These are phyloP conservation scores for Vicia villosa DNA, from an alignment of 306 rosid species.

Conservation along the genomic window DNA sequence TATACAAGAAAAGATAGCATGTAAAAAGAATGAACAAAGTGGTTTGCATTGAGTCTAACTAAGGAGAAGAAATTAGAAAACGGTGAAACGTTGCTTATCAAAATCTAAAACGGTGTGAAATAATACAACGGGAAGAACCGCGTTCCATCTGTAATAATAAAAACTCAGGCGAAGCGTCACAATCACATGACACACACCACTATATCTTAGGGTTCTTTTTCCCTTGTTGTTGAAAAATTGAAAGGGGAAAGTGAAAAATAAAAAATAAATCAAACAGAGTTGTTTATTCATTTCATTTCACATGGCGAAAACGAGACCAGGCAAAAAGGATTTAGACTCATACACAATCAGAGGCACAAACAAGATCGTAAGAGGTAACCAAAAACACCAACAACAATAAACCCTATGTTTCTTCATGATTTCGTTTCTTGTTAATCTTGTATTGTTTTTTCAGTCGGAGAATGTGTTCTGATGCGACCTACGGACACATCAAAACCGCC, in stretches of 20 bases:
- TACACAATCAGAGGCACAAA: conserved; percentile 84
- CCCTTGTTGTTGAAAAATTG: not conserved
- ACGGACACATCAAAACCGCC: conserved; percentile 74
- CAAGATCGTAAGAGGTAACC: conserved; percentile 81
- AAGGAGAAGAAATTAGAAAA: no score
- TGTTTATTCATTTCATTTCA: not conserved
- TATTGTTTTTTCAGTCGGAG: conserved; percentile 74
- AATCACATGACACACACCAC: not conserved
- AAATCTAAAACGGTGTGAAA: no score
- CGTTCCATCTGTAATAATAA: not conserved
- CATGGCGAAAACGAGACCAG: conserved; percentile 86
- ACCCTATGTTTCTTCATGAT: no score
- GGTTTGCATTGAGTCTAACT: no score
- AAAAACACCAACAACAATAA: no score
- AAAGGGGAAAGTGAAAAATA: not conserved
- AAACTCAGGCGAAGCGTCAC: not conserved
- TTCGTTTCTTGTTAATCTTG: no score
- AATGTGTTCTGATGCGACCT: conserved; percentile 82
- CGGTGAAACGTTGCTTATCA: no score
- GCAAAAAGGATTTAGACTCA: conserved; percentile 68
- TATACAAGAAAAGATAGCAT: no score
- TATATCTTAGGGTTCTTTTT: not conserved
- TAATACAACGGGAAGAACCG: not conserved
- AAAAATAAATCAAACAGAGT: no score
- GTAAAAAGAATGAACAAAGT: no score